These are phyloP conservation scores for Fusarium anthophilum DNA, from an alignment of 2,329 filamentous ascomycete genomes.

Conservation along the genomic window DNA sequence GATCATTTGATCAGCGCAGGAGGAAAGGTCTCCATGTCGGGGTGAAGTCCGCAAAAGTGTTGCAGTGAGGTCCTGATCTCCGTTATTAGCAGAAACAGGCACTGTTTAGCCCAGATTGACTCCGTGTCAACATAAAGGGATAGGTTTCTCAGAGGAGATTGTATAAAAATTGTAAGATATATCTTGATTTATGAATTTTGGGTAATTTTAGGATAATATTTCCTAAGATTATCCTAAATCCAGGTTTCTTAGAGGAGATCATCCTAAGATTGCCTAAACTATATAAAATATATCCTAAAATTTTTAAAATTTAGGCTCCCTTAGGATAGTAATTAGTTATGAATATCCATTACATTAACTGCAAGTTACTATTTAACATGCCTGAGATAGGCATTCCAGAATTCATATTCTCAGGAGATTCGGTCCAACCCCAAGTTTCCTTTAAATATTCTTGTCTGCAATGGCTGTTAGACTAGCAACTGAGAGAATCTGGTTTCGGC, in stretches of 20 bases:
- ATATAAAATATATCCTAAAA: too few relatives aligned
- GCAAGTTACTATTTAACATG: constrained; percentile 34
- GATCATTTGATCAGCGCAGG: not conserved
- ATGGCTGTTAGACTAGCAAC: not conserved
- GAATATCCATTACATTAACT: not conserved
- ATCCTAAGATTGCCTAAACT: too few relatives aligned
- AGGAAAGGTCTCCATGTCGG: not conserved
- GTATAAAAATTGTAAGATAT: not conserved
- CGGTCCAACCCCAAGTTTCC: constrained; percentile 40
- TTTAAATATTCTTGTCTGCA: constrained; percentile 35
- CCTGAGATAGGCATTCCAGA: constrained; percentile 35
- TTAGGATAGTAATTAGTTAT: too few relatives aligned
- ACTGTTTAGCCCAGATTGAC: not conserved
- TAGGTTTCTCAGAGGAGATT: not conserved
- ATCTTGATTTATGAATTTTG: not conserved
- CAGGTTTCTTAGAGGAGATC: too few relatives aligned
- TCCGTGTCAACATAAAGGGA: not conserved
- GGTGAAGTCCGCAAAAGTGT: not conserved
- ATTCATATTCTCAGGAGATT: constrained; percentile 27
- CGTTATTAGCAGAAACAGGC: not conserved
- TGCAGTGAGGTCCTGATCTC: not conserved
- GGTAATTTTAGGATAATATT: not conserved
- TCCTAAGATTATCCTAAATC: not conserved
- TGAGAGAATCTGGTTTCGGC: not conserved
- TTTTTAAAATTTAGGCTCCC: too few relatives aligned